Base-by-base conservation (phyloP, 345 rosid species). In the Ceriops tagal region DNA sequence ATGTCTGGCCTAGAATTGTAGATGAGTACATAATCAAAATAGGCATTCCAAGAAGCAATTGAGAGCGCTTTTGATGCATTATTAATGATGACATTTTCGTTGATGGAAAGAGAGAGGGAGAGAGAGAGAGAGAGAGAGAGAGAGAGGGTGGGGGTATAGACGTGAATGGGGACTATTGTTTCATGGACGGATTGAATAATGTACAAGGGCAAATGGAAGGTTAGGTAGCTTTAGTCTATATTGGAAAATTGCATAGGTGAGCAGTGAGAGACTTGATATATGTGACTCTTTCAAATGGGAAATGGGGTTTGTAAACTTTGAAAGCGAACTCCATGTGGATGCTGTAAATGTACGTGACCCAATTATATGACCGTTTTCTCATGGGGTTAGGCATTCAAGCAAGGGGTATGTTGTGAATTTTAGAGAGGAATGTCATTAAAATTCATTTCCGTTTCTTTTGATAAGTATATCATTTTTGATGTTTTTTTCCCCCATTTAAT, bases 321-420 rank as follows among this genome's bases (percentile, higher is more conserved):
- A 77, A 73, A 83, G 65, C 75, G 66, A 83, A 56, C 56, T 63
- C 68, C 84, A 81, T 76, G 84, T 83, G 87, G 18, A 58, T 32
- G 83, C 61, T 58, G 69, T 71, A 71, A 76, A 66, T 76, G 78
- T 61, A 11, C 51, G 31, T 72, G 85, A 58, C 75, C 83, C 16
- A 37, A 27, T 49, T 16, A 13, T 27, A 24, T 31, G 58, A 20
- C 31, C 34, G 2, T 26, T 18, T 47, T 46, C 5, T 1, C 15
- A 20, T 3, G 35, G 21, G 27, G 13, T 49, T 24, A 26, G 26
- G 22, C 24, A 39, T 39, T 30, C 58, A 8, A 51, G 5, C 43
- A 56, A 56, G 30, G 28, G 10, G 59, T 56, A 10, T 2, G 59
- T 3, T 10, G 59, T 56, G 30, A 24, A 56, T 8, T 56, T 56